Base-by-base conservation (phyloP, 169 alveolate species). In the Toxoplasma gondii region DNA sequence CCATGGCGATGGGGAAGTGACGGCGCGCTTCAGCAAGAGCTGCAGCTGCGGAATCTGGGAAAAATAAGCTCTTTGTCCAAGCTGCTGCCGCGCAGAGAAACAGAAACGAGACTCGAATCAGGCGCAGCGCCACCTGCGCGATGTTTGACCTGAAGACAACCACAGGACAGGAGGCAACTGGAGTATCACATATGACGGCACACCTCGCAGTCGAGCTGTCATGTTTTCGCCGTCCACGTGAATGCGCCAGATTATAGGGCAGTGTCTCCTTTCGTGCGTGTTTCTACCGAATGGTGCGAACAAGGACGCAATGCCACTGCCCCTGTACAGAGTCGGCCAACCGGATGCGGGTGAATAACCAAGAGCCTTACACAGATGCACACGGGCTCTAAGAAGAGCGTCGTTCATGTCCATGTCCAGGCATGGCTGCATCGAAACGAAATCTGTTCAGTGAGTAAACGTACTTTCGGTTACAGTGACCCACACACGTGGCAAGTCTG, bases 21-120 rank as follows among this genome's bases (percentile, higher is more conserved):
- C 58, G 31, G 44, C 5, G 49, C 27, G 88, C 41, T 38, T 38
- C 88, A 41, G 58, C 88, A 49, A 17, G 34, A 1, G 36, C 88
- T 5, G 88, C 58, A 22, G 58, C 88, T 80, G 44, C 49, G n/a
- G 49, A 2, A 24, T 38, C 88, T 2, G 88, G 88, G 49, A 17
- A 38, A 22, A 80, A 34, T 12, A 80, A 49, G 54, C n/a, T 41
- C 53, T 80, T 80, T 27, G 49, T 80, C 88, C 88, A 80, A 4
- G 49, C 88, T 38, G 88, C 88, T 22, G 88, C 49, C 44, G 54
- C 88, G 49, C 88, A 80, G 7, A 80, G 88, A 12, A 80, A 41
- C 49, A 80, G 10, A 41, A 80, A 80, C n/a, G 49, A 38, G 22
- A 38, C 88, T 22, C 88, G 88, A 34, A 80, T 41, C 49, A 80